Evolutionary conservation across 768 basidiomycete species (phyloP).

Genomic region (Mrakia hoshinonis): DNA sequence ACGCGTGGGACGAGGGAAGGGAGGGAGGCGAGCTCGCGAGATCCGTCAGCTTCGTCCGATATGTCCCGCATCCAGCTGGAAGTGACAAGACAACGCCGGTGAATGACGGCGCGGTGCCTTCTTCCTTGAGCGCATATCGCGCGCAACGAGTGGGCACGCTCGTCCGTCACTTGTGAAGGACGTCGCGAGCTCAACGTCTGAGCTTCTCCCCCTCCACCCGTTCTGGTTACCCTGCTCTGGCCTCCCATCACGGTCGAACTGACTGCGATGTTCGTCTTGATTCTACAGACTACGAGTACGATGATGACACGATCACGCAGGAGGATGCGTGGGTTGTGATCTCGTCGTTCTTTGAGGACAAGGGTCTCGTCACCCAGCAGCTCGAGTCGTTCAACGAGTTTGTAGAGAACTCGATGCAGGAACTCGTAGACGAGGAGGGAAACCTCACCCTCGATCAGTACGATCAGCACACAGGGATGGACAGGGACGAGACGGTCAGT

Average conservation of each 20-base stretch:
- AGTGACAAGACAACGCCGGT: neutral
- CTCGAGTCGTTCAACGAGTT: constrained; percentile 98
- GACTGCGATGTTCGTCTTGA: neutral
- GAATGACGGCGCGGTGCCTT: no score
- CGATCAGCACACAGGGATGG: constrained; percentile 87
- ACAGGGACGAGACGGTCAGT: constrained; percentile 45
- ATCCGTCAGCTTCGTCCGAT: constrained; percentile 4
- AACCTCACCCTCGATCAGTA: constrained; percentile 93
- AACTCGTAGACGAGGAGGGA: constrained; percentile 92
- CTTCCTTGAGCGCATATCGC: neutral
- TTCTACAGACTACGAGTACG: constrained; percentile 16
- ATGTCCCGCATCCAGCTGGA: neutral
- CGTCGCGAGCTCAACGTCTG: neutral
- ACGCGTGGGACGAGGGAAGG: neutral
- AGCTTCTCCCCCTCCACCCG: neutral
- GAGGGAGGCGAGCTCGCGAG: neutral
- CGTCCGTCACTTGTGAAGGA: neutral
- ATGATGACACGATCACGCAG: constrained; percentile 28
- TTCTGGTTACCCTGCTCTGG: neutral
- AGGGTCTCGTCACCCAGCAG: constrained; percentile 95
- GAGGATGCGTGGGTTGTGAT: constrained; percentile 56
- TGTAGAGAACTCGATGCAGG: constrained; percentile 98
- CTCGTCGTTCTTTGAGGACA: constrained; percentile 90
- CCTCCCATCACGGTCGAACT: neutral
- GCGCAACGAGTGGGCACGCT: neutral